A percentile compares a stretch with the other conserved stretches of the same genome.
phyloP scores from a whole-genome alignment of 352 stramenopile species.

The Globisporangium emineosum region DNA sequence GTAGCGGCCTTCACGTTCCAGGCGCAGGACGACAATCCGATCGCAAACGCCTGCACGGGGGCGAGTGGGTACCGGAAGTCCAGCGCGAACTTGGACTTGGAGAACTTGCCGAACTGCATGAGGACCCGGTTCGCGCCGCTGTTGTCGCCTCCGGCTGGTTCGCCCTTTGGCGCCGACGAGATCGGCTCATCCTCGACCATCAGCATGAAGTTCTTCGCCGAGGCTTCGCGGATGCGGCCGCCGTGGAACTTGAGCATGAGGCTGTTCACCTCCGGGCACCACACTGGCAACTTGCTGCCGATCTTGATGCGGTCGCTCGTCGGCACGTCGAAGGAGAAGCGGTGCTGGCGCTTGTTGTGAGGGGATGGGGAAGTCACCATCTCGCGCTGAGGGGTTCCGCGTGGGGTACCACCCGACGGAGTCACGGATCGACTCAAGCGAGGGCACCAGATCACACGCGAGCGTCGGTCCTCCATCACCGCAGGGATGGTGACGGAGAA shows the following conservation, averaged over 20 bases:
- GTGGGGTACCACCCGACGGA: constrained; percentile 54
- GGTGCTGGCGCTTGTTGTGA: constrained; percentile 58
- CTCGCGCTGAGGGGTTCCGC: constrained; percentile 41
- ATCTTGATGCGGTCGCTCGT: constrained; percentile 78
- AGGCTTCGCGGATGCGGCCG: constrained; percentile 80
- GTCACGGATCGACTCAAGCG: constrained; percentile 66
- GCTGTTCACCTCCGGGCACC: constrained; percentile 84
- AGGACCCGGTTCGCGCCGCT: constrained; percentile 55
- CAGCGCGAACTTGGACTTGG: constrained; percentile 83
- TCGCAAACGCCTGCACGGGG: constrained; percentile 83
- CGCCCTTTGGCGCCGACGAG: constrained; percentile 18
- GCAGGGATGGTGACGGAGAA: constrained; percentile 76
- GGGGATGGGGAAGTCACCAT: constrained; percentile 75
- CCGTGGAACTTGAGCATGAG: constrained; percentile 90
- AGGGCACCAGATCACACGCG: constrained; percentile 81
- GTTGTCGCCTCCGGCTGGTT: constrained; percentile 23
- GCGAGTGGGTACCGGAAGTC: constrained; percentile 86
- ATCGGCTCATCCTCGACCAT: constrained; percentile 68
- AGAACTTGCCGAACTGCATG: constrained; percentile 89
- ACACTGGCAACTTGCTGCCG: constrained; percentile 80
- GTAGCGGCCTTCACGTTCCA: constrained; percentile 65
- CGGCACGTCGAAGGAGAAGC: constrained; percentile 71
- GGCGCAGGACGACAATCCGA: constrained; percentile 79
- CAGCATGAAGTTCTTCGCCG: constrained; percentile 90
- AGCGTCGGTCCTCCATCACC: constrained; percentile 79